Evolutionary conservation across 768 basidiomycete genomes (phyloP), one percentile per base, ranked within the genome.

Genomic region (Dacryopinax primogenitus): DNA sequence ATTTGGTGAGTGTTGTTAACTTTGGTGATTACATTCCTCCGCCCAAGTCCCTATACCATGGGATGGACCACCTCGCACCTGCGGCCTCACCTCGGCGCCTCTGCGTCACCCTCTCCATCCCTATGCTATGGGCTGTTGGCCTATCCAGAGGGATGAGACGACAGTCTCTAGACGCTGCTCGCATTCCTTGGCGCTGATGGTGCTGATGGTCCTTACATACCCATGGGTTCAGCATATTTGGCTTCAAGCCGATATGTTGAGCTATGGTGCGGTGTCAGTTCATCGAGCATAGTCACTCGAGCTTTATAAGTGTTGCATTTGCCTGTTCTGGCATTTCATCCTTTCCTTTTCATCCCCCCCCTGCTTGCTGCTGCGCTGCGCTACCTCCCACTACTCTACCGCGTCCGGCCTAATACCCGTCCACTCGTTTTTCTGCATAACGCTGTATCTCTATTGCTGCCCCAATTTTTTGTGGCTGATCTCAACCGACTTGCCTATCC

Each of bases 401-500:
- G 30, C 11, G 11, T 30, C 7, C 51, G 51, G 51, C 26, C 51
- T 58, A 58, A 58, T 58, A 58, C 51, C 51, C 26, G 26, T 58
- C 51, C 51, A 58, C 51, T 58, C 51, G 23, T 58, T 58, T 58
- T 3, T 62, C 36, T 62, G 68, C 33, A 37, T n/a, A n/a, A n/a
- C n/a, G n/a, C n/a, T n/a, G n/a, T n/a, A n/a, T n/a, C 62, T 63
- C 58, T 41, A 36, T 44, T 51, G 13, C 64, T 39, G n/a, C 63
- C 63, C 37, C 65, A 45, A 33, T 62, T 64, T 37, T 62, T 33
- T 63, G 41, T 45, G 39, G 30, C 11, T 61, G 39, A 33, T 28
- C 47, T 51, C 23, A 33, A 62, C 44, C 21, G 45, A 66, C 62
- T 51, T 39, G 30, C 63, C 37, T 45, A 34, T 64, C 63, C 62